A percentile compares a stretch with the other conserved stretches of the same genome.
These are phyloP conservation scores for Cadophora malorum DNA, from an alignment of 2,329 filamentous ascomycete species.

Conservation along the genomic window DNA sequence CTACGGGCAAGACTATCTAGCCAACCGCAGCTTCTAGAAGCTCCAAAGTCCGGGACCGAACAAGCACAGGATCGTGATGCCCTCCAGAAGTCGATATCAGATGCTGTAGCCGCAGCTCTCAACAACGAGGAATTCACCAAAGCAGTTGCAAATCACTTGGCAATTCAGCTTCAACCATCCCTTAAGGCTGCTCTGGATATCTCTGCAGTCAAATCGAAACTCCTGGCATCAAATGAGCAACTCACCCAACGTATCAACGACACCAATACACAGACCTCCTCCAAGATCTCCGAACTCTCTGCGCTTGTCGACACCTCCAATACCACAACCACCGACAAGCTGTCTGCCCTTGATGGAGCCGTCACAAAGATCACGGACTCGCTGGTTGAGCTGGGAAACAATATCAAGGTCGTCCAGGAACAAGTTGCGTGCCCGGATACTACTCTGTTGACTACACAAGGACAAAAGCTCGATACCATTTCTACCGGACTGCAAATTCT, in stretches of 20 bases:
- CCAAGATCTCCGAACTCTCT: conserved; percentile 39
- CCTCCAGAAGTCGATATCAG: conserved; percentile 29
- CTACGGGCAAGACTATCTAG: conserved; percentile 24
- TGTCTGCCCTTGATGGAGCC: conserved; percentile 40
- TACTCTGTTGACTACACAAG: conserved; percentile 35
- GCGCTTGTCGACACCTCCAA: conserved; percentile 34
- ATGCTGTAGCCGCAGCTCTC: conserved; percentile 23
- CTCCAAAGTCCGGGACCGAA: conserved; percentile 11
- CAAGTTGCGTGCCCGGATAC: conserved; percentile 40
- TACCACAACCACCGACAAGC: conserved; percentile 33
- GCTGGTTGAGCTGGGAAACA: conserved; percentile 38
- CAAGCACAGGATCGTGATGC: conserved; percentile 22
- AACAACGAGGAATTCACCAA: conserved; percentile 31
- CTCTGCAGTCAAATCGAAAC: conserved; percentile 38
- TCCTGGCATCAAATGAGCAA: conserved; percentile 36
- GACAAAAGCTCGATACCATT: conserved; percentile 40
- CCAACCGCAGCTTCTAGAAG: conserved; percentile 12
- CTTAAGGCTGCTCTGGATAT: conserved; percentile 40
- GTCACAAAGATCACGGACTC: conserved; percentile 39
- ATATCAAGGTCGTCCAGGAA: conserved; percentile 38
- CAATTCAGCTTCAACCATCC: conserved; percentile 41
- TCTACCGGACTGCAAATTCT: conserved; percentile 35
- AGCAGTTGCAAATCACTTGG: conserved; percentile 41
- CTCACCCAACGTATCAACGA: conserved; percentile 39
- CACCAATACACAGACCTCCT: conserved; percentile 34